Evolutionary conservation across 2,329 filamentous ascomycete genomes (phyloP).

Genomic region (Geosmithia morbida): DNA sequence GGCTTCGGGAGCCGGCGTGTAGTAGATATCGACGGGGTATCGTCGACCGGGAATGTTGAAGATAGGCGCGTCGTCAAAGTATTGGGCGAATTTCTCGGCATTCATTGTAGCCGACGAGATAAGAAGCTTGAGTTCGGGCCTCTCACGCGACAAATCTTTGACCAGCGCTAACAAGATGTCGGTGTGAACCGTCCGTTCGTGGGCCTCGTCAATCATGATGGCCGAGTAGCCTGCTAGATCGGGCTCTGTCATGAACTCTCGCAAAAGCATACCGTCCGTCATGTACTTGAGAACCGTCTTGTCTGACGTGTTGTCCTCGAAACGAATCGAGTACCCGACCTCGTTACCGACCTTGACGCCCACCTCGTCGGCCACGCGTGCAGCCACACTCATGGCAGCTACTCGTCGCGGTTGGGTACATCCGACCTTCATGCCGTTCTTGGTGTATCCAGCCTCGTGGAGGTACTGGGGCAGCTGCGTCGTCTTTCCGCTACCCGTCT

Average conservation of each 20-base stretch:
- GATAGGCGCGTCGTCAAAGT: conserved; percentile 85
- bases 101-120: conserved; percentile 95
- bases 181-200: conserved; percentile 83
- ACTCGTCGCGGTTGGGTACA: conserved; percentile 93
- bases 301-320: conserved; percentile 82
- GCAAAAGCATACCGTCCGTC: conserved; percentile 90
- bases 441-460: conserved; percentile 80
- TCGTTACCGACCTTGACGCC: conserved; percentile 80
- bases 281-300: conserved; percentile 91
- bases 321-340: conserved; percentile 89
- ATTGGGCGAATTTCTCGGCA: conserved; percentile 78
- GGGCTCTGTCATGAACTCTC: conserved; percentile 82
- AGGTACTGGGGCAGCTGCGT: conserved; percentile 92
- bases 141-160: conserved; percentile 72
- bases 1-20: conserved; percentile 78
- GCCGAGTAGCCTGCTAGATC: conserved; percentile 70
- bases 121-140: conserved; percentile 76
- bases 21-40: conserved; percentile 84
- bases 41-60: conserved; percentile 87
- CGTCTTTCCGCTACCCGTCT: conserved; percentile 91
- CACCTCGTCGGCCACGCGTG: conserved; percentile 89
- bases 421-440: conserved; percentile 69
- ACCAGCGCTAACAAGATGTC: conserved; percentile 81
- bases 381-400: conserved; percentile 94
- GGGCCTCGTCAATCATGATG: conserved; percentile 94